These are phyloP conservation scores for Penicillium sp. DNA, from an alignment of 2,329 filamentous ascomycete species.

Conservation along the genomic window DNA sequence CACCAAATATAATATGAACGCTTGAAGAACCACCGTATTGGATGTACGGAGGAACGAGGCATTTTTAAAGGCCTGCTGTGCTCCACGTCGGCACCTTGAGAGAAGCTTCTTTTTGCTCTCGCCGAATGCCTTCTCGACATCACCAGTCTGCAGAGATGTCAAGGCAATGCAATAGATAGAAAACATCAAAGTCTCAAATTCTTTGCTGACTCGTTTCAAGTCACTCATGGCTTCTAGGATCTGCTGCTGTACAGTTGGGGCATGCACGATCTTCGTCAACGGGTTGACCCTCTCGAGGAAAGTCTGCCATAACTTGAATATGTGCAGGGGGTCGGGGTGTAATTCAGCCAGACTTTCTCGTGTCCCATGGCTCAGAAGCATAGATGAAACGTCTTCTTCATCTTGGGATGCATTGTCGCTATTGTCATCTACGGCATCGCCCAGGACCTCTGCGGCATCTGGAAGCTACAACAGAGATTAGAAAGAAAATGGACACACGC, in stretches of 20 bases:
- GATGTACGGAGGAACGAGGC: constrained; percentile 47
- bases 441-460: constrained; percentile 26
- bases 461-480: constrained; percentile 22
- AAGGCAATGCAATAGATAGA: constrained; percentile 61
- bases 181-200: constrained; percentile 68
- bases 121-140: constrained; percentile 27
- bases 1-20: constrained; percentile 52
- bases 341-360: constrained; percentile 11
- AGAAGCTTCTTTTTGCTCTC: constrained; percentile 26
- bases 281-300: constrained; percentile 55
- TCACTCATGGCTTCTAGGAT: constrained; percentile 32
- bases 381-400: constrained; percentile 13
- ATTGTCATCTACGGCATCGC: constrained; percentile 16
- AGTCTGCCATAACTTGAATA: constrained; percentile 34
- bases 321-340: constrained; percentile 27
- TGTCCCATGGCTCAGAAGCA: constrained; percentile 17
- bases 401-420: constrained; percentile 16
- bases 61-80: constrained; percentile 26
- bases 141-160: constrained; percentile 38
- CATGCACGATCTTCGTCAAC: constrained; percentile 72
- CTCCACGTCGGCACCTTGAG: constrained; percentile 22
- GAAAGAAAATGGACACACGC: not conserved
- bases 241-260: constrained; percentile 58
- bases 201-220: constrained; percentile 18
- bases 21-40: constrained; percentile 52